Evolutionary conservation across 306 rosid species (phyloP).

Genomic region (Rubus parviflorus): DNA sequence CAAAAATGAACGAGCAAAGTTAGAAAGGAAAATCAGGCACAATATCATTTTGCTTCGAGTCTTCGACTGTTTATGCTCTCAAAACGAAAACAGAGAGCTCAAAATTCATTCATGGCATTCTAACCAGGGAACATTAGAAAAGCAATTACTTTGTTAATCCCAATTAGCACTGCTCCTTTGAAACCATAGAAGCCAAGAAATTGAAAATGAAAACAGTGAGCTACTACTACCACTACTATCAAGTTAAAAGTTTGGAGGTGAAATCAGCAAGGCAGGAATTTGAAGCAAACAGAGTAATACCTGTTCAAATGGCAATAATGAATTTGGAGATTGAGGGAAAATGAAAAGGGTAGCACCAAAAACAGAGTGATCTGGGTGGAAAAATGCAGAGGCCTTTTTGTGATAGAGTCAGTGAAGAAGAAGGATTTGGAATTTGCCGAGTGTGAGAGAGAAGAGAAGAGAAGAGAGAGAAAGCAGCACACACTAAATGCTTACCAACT

Average conservation of each 20-base stretch:
- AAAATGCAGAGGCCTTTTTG: constrained; percentile 15
- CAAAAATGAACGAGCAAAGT: no score
- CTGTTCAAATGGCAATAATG: constrained; percentile 3
- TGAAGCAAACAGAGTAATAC: background rate
- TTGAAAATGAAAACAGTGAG: background rate
- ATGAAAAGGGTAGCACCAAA: background rate
- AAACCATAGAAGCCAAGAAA: background rate
- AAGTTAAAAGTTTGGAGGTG: background rate
- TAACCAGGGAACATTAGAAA: background rate
- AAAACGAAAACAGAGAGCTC: background rate
- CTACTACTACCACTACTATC: background rate
- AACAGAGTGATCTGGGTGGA: constrained; percentile 6
- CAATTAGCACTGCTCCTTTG: background rate
- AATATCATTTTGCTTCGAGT: no score
- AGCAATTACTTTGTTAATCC: background rate
- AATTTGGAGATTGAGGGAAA: background rate
- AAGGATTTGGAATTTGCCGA: constrained; percentile 9
- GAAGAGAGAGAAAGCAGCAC: constrained; percentile 22
- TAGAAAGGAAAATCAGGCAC: background rate
- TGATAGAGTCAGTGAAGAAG: constrained; percentile 8
- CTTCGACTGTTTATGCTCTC: background rate
- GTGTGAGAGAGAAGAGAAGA: background rate
- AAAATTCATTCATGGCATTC: background rate
- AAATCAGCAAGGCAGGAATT: background rate
- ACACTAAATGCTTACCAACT: constrained; percentile 71